A percentile compares a stretch with the other conserved stretches of the same genome.
These are phyloP conservation scores for Marchantia polymorpha DNA, from an alignment of 225 moss, liverwort and hornwort species.

Conservation along the genomic window DNA sequence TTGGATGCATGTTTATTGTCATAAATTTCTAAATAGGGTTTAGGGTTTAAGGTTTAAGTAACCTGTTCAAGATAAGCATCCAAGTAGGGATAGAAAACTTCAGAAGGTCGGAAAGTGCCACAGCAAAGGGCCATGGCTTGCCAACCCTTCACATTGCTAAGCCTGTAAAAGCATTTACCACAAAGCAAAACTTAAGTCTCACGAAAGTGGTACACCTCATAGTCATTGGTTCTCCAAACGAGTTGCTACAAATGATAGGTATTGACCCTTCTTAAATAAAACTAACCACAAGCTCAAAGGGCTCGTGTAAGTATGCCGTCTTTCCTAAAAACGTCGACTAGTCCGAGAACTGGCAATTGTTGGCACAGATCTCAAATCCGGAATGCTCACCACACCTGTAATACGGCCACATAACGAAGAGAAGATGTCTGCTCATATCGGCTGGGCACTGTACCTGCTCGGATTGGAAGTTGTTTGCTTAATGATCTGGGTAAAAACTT, in stretches of 20 bases:
- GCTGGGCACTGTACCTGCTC: slow-evolving; percentile 21
- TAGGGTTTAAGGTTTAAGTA: too few species aligned
- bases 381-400: too few species aligned
- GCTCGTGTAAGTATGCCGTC: too few species aligned
- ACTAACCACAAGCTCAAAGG: too few species aligned
- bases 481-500: slow-evolving; percentile 29
- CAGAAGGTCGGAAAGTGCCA: slow-evolving; percentile 31
- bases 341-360: too few species aligned
- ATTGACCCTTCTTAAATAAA: too few species aligned
- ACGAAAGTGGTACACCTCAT: neutral
- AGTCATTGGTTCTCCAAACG: too few species aligned
- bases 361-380: too few species aligned
- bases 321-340: too few species aligned
- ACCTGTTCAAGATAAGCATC: slow-evolving; percentile 34
- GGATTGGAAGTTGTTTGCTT: slow-evolving; percentile 36
- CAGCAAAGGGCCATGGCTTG: slow-evolving; percentile 41
- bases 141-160: slow-evolving; percentile 33
- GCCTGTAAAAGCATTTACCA: slow-evolving; percentile 16
- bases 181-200: neutral
- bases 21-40: too few species aligned
- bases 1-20: neutral
- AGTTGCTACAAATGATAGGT: too few species aligned
- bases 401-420: too few species aligned
- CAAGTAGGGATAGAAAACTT: slow-evolving; percentile 24
- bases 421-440: neutral